phyloP scores from a whole-genome alignment of 1,284 basidiomycete species.

The Ceratobasidium theobromae region DNA sequence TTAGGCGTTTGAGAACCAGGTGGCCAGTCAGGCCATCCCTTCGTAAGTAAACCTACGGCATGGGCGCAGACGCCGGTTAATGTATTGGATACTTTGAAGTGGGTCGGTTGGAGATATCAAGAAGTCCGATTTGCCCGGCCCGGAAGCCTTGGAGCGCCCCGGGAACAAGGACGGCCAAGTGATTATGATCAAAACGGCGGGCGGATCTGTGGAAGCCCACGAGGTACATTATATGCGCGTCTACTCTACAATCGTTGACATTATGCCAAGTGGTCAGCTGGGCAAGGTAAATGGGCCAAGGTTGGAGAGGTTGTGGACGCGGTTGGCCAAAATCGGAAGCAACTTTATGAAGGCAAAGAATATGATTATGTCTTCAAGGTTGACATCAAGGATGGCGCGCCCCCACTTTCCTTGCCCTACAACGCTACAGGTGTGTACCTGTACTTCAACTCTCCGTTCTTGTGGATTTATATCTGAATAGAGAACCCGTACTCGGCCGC shows the following conservation, averaged over 20 bases:
- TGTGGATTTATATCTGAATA: conserved; percentile 41
- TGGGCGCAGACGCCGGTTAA: background rate
- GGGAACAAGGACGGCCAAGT: conserved; percentile 91
- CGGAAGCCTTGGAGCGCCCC: conserved; percentile 72
- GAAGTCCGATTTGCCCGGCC: conserved; percentile 81
- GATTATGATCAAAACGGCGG: conserved; percentile 78
- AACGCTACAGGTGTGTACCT: conserved; percentile 71
- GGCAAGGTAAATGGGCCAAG: conserved; percentile 77
- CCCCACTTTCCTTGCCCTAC: conserved; percentile 92
- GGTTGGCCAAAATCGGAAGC: conserved; percentile 82
- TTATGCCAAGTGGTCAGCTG: conserved; percentile 65
- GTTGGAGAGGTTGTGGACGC: conserved; percentile 96
- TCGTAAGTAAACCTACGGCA: conserved; percentile 41
- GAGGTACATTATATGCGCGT: conserved; percentile 55
- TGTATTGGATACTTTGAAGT: conserved; percentile 38
- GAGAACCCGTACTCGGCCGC: conserved; percentile 94
- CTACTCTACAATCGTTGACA: background rate
- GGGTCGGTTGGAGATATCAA: conserved; percentile 93
- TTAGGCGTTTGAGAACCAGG: conserved; percentile 63
- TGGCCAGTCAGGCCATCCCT: conserved; percentile 69
- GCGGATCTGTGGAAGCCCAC: conserved; percentile 80
- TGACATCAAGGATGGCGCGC: conserved; percentile 89
- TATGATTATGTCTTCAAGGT: conserved; percentile 99
- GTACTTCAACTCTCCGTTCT: background rate
- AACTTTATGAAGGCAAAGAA: conserved; percentile 87